A percentile compares a stretch with the other conserved stretches of the same genome.
Conservation (phyloP, 306 rosid genomes). For the Pyrus communis region DNA sequence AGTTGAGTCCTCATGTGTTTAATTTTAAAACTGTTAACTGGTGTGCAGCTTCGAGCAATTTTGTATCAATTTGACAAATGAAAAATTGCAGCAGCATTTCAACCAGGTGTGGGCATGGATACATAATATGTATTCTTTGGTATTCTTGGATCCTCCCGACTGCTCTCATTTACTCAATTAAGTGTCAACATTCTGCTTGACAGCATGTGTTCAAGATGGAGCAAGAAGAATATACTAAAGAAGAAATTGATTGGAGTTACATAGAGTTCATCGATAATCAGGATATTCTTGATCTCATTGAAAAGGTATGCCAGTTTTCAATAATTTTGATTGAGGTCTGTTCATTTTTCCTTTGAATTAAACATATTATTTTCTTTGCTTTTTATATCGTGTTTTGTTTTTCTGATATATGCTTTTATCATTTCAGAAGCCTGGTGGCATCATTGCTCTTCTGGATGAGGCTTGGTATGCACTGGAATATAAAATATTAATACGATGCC, state of each 20-base stretch:
- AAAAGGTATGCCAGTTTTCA: conserved; percentile 55
- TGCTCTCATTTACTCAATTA: conserved; percentile 10
- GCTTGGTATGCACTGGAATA: conserved; percentile 66
- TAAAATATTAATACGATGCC: conserved; percentile 4
- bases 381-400: not conserved
- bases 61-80: conserved; percentile 97
- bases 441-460: conserved; percentile 93
- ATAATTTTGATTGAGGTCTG: not conserved
- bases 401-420: conserved; percentile 33
- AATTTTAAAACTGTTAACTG: not conserved
- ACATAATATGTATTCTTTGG: conserved; percentile 13
- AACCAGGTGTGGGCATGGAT: conserved; percentile 63
- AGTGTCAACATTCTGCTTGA: conserved; percentile 16
- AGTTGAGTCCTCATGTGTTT: not conserved
- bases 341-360: not conserved
- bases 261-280: conserved; percentile 91
- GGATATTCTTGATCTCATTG: conserved; percentile 91
- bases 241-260: conserved; percentile 94
- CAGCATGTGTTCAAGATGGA: conserved; percentile 99
- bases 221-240: conserved; percentile 96
- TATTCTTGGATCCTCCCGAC: conserved; percentile 8
- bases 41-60: conserved; percentile 92
- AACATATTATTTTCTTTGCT: conserved; percentile 3
- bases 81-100: conserved; percentile 96
- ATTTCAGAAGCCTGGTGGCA: conserved; percentile 94